Percentiles rank a stretch among this genome's conserved stretches.
phyloP scores from a whole-genome alignment of 257 asterid genomes.

The Solanum habrochaites region DNA sequence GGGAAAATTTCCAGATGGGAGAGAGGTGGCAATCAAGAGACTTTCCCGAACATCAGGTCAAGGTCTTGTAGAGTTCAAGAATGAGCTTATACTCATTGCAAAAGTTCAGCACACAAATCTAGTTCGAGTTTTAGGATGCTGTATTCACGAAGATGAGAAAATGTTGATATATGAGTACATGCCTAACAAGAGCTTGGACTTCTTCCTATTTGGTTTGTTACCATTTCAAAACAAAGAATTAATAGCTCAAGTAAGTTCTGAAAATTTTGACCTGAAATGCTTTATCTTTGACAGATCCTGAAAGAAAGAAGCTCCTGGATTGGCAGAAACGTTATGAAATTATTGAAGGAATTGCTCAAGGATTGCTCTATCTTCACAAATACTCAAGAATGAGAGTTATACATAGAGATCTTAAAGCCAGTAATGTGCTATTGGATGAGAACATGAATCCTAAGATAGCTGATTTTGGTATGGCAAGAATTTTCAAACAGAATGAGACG shows the following conservation, averaged over 20 bases:
- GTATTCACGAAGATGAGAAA: slow-evolving; percentile 43
- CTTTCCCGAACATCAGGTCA: slow-evolving; percentile 46
- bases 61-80: slow-evolving; percentile 52
- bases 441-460: slow-evolving; percentile 59
- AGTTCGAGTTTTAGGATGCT: slow-evolving; percentile 42
- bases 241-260: not conserved
- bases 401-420: not conserved
- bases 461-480: slow-evolving; percentile 60
- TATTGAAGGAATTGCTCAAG: not conserved
- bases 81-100: slow-evolving; percentile 45
- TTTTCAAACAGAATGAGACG: slow-evolving; percentile 23
- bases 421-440: not conserved
- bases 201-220: slow-evolving; percentile 33
- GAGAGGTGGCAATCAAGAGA: slow-evolving; percentile 49
- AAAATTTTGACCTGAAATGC: not conserved
- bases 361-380: not conserved
- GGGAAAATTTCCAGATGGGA: slow-evolving; percentile 42
- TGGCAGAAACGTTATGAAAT: slow-evolving; percentile 24
- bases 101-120: slow-evolving; percentile 59
- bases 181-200: slow-evolving; percentile 38
- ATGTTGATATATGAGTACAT: slow-evolving; percentile 54
- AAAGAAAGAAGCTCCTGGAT: slow-evolving; percentile 1
- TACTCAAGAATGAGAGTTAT: not conserved
- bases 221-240: not conserved
- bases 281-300: slow-evolving; percentile 6